Base-by-base conservation (phyloP, 1,139 yeast genomes). In the Geotrichum candidum region DNA sequence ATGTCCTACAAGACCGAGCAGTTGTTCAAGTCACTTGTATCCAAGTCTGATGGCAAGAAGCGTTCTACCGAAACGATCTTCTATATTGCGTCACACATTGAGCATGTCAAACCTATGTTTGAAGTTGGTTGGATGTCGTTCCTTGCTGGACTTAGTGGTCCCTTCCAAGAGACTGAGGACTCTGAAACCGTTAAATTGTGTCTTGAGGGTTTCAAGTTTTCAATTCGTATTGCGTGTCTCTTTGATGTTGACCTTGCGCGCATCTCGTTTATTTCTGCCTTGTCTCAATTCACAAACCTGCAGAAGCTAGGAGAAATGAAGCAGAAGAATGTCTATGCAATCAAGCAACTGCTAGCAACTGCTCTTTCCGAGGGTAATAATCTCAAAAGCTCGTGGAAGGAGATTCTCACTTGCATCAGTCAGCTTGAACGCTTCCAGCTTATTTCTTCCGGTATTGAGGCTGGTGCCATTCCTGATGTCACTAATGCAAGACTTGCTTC, bases 111-210 rank as follows among this genome's bases (percentile, higher is more conserved):
- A 70, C 94, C 97, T 0, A 90, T 95, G 72, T 94, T 94, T 76
- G 97, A 91, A 69, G 90, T 90, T 13, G 79, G 90, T 58, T 95
- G 99, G 99, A 91, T 94, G 97, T 90, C 97, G 0, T 83, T 94
- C 59, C 79, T 95, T 67, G 98, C 97, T 6, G 97, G 96, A 0
- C 80, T 95, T 60, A 90, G 97, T 0, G 95, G 96, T 1, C 96
- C 97, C 2, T 90, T 92, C 76, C 91, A 88, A 71, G 96, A 90
- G 65, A 86, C 87, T 65, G 95, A 90, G 65, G 97, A 91, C 68
- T 81, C 82, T 18, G 92, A 86, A 57, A 84, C 89, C 3, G 81
- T 89, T 11, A 81, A 79, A 62, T 74, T 82, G 3, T 88, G 97
- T 68, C 78, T 95, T 63, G 96, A 90, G 67, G 99, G 98, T 11